Percentiles rank a stretch among this genome's conserved stretches.
These are phyloP conservation scores for Rhododendron williamsianum DNA, from an alignment of 148 eudicot species.

Conservation along the genomic window DNA sequence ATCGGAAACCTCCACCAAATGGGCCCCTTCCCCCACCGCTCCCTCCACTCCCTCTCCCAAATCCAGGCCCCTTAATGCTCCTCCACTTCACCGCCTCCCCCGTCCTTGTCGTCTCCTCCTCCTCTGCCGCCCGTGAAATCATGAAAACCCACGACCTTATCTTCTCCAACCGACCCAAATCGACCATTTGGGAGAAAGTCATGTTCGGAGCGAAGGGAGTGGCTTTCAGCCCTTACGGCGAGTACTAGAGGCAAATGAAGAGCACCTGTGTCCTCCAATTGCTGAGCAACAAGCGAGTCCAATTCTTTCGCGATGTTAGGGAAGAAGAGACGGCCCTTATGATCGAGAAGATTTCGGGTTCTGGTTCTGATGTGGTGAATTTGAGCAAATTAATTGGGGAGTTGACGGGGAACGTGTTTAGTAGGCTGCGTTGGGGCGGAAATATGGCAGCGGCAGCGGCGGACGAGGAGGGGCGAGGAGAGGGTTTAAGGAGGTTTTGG, in stretches of 20 bases:
- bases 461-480: neutral
- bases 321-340: constrained; percentile 18
- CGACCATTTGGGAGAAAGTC: no score
- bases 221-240: neutral
- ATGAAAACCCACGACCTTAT: constrained; percentile 54
- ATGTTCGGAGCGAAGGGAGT: neutral
- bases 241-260: neutral
- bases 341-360: constrained; percentile 4
- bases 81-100: constrained; percentile 43
- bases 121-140: constrained; percentile 32
- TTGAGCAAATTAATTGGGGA: constrained; percentile 26
- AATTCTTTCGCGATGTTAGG: constrained; percentile 10
- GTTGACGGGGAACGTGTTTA: neutral
- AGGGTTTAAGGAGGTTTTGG: neutral
- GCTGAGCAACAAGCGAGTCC: constrained; percentile 21
- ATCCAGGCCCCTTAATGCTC: constrained; percentile 44
- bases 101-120: constrained; percentile 34
- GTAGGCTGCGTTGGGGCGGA: neutral
- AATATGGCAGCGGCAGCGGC: fast-evolving
- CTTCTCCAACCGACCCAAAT: constrained; percentile 22
- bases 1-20: constrained; percentile 63
- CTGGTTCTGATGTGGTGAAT: constrained; percentile 12
- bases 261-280: constrained; percentile 45
- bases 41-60: constrained; percentile 16
- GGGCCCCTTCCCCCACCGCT: constrained; percentile 34